Base-by-base conservation (phyloP, 192 early-diverging fungal genomes). In the Lobulomyces angularis region DNA sequence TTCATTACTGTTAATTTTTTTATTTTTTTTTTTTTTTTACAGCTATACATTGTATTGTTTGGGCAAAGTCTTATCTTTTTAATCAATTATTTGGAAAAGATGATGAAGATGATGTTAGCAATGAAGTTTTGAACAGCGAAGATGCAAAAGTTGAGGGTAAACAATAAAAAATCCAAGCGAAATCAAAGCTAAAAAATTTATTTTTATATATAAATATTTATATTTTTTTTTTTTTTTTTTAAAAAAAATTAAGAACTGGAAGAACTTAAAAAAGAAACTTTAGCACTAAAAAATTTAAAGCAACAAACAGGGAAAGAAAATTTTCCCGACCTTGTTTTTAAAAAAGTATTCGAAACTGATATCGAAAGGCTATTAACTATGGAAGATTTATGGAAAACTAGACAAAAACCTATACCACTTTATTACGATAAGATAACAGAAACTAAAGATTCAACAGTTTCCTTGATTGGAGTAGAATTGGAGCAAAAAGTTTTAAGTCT, bases 41-140 rank as follows among this genome's bases (percentile, higher is more conserved):
- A n/a, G n/a, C 95, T 11, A 89, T 99, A 32, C 95, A 99, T 53
- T 96, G 92, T 47, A 88, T 99, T 47, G 93, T 97, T 20, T 99
- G 95, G 95, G 86, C 93, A 47, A 99, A 99, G 58, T 84, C 77
- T 48, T 99, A 90, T 59, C 65, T 97, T 24, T 97, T 96, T 56
- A 77, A 66, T 41, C 62, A 74, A 48, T 64, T 86, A 9, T 90
- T 96, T 67, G 91, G 90, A 29, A 67, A 69, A 12, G 62, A 57
- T 5, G 69, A 80, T 16, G 76, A 67, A 3, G 65, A 64, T 8
- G 67, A 58, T 0, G 66, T 16, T 1, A 51, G 46, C 18, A 8
- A 43, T 8, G 17, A 22, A 8, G 1, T 9, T 5, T 22, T 26
- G 18, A 43, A 38, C n/a, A 50, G 48, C 20, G 48, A 57, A 8